Evolutionary conservation across 1,284 basidiomycete species (phyloP).

Genomic region (Naganishia liquefaciens): DNA sequence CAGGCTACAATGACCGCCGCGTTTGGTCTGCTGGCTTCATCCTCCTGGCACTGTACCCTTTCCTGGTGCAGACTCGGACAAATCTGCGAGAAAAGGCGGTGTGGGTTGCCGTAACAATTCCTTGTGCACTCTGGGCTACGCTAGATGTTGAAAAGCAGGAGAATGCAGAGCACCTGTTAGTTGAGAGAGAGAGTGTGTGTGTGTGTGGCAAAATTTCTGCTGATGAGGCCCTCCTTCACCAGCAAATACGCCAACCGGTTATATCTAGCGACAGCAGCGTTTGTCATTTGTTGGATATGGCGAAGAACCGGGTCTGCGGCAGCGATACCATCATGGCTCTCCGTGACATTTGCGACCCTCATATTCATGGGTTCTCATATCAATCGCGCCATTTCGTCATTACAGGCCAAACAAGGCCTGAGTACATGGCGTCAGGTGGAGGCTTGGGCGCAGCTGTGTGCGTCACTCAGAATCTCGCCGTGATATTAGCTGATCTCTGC

Average conservation of each 20-base stretch:
- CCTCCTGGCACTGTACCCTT: constrained; percentile 16
- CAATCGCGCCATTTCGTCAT: constrained; percentile 5
- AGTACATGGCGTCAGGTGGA: neutral
- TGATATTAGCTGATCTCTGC: neutral
- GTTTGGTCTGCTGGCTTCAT: constrained; percentile 27
- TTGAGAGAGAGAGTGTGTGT: no score
- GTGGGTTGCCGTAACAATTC: constrained; percentile 8
- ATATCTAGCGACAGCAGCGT: constrained; percentile 6
- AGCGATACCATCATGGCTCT: constrained; percentile 12
- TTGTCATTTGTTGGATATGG: neutral
- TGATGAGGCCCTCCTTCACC: no score
- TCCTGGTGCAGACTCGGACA: neutral
- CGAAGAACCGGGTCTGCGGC: neutral
- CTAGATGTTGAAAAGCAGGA: constrained; percentile 27
- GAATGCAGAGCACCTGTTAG: constrained; percentile 9
- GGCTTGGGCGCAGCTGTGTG: constrained; percentile 13
- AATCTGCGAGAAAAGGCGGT: neutral
- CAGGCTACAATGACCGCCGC: constrained; percentile 26
- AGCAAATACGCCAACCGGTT: constrained; percentile 7
- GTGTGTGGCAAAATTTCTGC: no score
- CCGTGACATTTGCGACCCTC: neutral
- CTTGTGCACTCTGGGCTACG: constrained; percentile 24
- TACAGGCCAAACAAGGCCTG: constrained; percentile 18
- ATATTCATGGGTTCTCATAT: constrained; percentile 13
- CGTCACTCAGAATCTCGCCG: neutral